Evolutionary conservation across 352 stramenopile genomes (phyloP), one percentile per base, ranked within the genome.

Genomic region (Pythium apleroticum): DNA sequence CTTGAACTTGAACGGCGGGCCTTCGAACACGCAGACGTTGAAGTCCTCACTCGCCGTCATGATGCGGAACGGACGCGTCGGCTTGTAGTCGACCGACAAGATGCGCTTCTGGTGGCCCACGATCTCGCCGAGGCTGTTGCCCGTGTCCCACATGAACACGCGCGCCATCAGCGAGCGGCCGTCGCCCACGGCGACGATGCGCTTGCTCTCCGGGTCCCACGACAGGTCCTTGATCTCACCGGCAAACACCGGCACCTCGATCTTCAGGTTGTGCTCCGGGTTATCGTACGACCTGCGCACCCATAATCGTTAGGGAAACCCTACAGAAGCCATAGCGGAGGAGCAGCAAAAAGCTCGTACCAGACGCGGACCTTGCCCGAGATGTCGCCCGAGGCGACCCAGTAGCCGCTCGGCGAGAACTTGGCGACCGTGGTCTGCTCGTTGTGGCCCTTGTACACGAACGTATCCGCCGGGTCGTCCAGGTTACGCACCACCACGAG

Each of bases 131-230:
- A 98, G 84, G 53, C 75, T 97, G 70, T 97, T 98, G 56, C 96
- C 97, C 2, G 95, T 98, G 75, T 99, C 97, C 95, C 96, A 99
- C 80, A 97, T 96, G 75, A 99, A 97, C 57, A 95, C 84, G 35
- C 84, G 84, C 24, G 83, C 81, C 77, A 91, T 88, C 27, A 93
- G 52, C 15, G 79, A 71, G 50, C 91, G 82, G 5, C 89, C 90
- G 52, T 97, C 88, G 41, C 91, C 91, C 22, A 96, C 89, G 9
- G 86, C 89, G 22, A 96, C 86, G 58, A 99, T 95, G 20, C 93
- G 88, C 71, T 98, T 98, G 71, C 89, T 98, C 66, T 99, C 97
- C 1, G 81, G 79, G 71, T 99, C 97, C 97, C 97, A 99, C 12
- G 77, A 80, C 60, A 99, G 73, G 73, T 99, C 96, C 62, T 97